Evolutionary conservation across 75 land plant genomes (phyloP), one percentile per base, ranked within the genome.

Genomic region (Selaginella moellendorffii): DNA sequence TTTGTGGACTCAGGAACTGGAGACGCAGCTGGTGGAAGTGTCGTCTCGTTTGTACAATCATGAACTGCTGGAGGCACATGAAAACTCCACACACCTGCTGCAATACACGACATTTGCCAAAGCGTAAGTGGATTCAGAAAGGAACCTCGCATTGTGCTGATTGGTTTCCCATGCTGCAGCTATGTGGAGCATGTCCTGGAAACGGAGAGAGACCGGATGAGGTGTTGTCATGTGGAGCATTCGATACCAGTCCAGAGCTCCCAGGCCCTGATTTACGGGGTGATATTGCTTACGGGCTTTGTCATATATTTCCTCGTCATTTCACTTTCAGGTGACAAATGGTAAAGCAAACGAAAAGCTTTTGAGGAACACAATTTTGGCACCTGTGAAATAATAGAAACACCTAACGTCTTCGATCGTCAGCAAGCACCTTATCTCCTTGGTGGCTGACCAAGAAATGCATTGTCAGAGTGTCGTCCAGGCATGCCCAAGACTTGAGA

Each of bases 281-380:
- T 87, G 31, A 93, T 93, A 52, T 82, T 93, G 24, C 52, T 93
- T 0, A 83, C 87, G 14, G 98, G 98, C 14, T 93, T 85, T 54
- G 30, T 89, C 36, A 96, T 93, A 5, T 93, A 93, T 64, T 88
- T 87, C 54, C 85, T 85, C 81, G 88, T 93, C 67, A 78, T 96
- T 1, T 81, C 87, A 36, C 46, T 5, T 5, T 36, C 46, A 36
- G 14, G 10, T 36, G 46, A 36, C 14, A 36, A 36, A n/a, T n/a
- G n/a, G n/a, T n/a, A n/a, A n/a, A n/a, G n/a, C n/a, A n/a, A n/a
- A n/a, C n/a, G n/a, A n/a, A n/a, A n/a, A n/a, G n/a, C n/a, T n/a
- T n/a, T n/a, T n/a, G n/a, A n/a, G n/a, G n/a, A n/a, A n/a, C n/a
- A n/a, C n/a, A n/a, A n/a, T n/a, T n/a, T n/a, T n/a, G n/a, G n/a